Percentiles rank a stretch among this genome's conserved stretches.
Evolutionary conservation across 352 stramenopile genomes (phyloP).

Genomic region (Phytopythium mirpurense): DNA sequence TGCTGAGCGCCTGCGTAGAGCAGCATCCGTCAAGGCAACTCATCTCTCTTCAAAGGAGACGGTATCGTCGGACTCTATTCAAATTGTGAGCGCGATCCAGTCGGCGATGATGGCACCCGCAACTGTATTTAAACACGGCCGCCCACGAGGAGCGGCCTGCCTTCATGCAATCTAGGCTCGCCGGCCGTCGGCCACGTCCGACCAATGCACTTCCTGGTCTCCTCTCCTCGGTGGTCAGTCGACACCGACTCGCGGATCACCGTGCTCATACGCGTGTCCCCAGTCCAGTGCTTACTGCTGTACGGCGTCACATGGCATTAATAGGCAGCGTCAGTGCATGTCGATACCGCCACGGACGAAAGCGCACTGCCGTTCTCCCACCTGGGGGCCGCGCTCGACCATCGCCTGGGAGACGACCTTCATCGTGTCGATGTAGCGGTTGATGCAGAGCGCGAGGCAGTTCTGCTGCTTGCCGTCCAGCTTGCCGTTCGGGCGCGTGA

Average conservation of each 20-base stretch:
- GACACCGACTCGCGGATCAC: background rate
- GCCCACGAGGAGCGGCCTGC: background rate
- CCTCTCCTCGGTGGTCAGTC: no score
- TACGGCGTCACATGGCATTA: background rate
- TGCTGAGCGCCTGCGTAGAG: background rate
- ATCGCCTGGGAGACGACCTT: slow-evolving; percentile 85
- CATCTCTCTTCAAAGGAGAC: no score
- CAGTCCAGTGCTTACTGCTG: background rate
- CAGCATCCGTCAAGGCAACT: no score
- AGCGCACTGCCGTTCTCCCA: slow-evolving; percentile 7
- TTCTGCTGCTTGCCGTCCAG: slow-evolving; percentile 90
- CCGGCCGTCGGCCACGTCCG: no score
- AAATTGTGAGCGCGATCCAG: background rate
- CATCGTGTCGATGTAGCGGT: slow-evolving; percentile 90
- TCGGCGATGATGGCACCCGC: background rate
- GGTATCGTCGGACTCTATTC: no score
- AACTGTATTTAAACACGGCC: background rate
- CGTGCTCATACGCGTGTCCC: background rate
- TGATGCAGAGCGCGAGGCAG: slow-evolving; percentile 85
- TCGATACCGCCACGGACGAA: background rate
- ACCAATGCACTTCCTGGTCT: no score
- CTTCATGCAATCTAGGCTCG: background rate
- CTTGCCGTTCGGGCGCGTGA: slow-evolving; percentile 73
- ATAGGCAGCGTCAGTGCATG: background rate
- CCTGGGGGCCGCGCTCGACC: slow-evolving; percentile 63